phyloP scores from a whole-genome alignment of 1,284 basidiomycete species.

The Naganishia sp. region DNA sequence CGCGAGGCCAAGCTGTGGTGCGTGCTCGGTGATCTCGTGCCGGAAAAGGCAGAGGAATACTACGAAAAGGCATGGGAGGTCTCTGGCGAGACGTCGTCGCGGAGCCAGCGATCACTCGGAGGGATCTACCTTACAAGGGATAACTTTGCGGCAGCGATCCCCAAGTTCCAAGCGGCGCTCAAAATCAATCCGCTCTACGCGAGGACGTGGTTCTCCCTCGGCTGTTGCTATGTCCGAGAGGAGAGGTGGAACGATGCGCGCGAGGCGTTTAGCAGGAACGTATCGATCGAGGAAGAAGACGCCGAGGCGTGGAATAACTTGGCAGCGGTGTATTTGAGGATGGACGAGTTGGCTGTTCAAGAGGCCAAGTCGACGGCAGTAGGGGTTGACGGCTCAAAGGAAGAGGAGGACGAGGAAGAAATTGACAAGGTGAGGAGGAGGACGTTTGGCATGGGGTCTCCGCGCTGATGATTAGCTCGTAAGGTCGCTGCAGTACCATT shows the following conservation, averaged over 20 bases:
- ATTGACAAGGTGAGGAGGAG: conserved; percentile 2
- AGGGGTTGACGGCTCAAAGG: not conserved
- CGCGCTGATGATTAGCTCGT: conserved; percentile 1
- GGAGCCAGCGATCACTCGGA: conserved; percentile 88
- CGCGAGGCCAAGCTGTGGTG: conserved; percentile 94
- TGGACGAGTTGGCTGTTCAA: conserved; percentile 56
- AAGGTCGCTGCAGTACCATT: conserved; percentile 48
- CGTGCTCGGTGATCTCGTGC: conserved; percentile 79
- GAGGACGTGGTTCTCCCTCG: conserved; percentile 94
- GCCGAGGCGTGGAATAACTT: conserved; percentile 98
- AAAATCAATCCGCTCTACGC: conserved; percentile 83
- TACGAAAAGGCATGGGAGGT: conserved; percentile 84
- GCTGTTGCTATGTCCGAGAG: conserved; percentile 77
- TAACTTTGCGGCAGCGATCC: conserved; percentile 67
- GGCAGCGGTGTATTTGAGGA: conserved; percentile 86
- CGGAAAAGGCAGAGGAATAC: conserved; percentile 63
- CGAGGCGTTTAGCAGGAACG: conserved; percentile 81
- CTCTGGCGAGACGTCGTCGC: conserved; percentile 74
- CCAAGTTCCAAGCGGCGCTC: conserved; percentile 71
- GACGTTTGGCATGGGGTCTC: not conserved
- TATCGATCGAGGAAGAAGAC: conserved; percentile 90
- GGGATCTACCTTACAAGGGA: conserved; percentile 73
- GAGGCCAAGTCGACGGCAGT: conserved; percentile 48
- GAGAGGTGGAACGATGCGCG: conserved; percentile 83
- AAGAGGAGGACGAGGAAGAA: conserved; percentile 35